Base-by-base conservation (phyloP, 179 eudicot genomes). In the Silene coronaria region DNA sequence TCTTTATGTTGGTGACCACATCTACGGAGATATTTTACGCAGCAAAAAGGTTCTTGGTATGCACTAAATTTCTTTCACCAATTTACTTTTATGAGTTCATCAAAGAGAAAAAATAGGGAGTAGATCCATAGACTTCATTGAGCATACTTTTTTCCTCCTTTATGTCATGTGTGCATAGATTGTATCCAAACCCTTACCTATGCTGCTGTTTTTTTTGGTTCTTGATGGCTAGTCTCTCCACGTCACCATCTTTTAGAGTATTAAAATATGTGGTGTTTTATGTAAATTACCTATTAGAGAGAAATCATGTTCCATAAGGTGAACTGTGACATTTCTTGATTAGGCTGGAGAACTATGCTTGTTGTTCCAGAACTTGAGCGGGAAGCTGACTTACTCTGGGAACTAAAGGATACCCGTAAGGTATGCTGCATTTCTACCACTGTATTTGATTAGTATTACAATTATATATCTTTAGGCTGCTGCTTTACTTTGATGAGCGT, bases 291-390 rank as follows among this genome's bases (percentile, higher is more conserved):
- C 13, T 17, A 64, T 28, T 17, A 64, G 68, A 17, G 68, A 17
- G 27, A 24, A 16, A 23, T 4, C 14, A 23, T 62, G 67, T 62
- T 58, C 10, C 65, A 64, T 32, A 34, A 24, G 27, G 19, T 62
- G 67, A 62, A 2, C 42, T n/a, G 24, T 55, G 63, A 12, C 64
- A 28, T 58, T 58, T 4, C 36, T 73, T 86, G 57, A 77, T 71
- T 85, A 95, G 99, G 99, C 45, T 95, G 99, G 99, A 92, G 99
- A 85, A 92, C 99, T 30, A 92, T 95, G 99, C 96, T 95, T 61
- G 97, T 92, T 82, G 97, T 95, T 86, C 99, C 97, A 2, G 97
- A 95, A 85, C 97, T 95, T 86, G 97, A 89, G 81, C 88, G 81
- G 82, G 99, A 95, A 87, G 96, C 89, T 59, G 89, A 88, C 64